These are phyloP conservation scores for Epichloe bromicola DNA, from an alignment of 2,329 filamentous ascomycete species.

Conservation along the genomic window DNA sequence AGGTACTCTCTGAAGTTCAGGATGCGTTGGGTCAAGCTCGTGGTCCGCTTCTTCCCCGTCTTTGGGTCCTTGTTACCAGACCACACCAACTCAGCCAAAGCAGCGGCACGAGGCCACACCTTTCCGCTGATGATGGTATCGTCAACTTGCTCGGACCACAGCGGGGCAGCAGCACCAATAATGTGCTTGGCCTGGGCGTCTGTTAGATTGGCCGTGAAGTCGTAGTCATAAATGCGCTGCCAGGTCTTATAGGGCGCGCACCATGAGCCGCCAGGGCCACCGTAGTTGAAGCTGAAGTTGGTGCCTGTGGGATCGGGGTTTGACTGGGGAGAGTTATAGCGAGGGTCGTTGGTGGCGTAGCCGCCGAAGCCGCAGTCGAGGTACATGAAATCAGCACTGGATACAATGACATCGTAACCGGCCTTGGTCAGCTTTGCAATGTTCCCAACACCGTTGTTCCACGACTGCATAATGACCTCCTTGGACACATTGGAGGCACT, in stretches of 20 bases:
- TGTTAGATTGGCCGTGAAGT: slow-evolving; percentile 38
- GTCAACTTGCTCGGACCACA: slow-evolving; percentile 43
- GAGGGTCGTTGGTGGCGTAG: slow-evolving; percentile 39
- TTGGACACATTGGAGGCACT: slow-evolving; percentile 34
- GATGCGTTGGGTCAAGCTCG: slow-evolving; percentile 33
- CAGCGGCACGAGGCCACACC: slow-evolving; percentile 44
- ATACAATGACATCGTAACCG: slow-evolving; percentile 44
- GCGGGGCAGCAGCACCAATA: slow-evolving; percentile 36
- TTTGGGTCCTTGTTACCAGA: slow-evolving; percentile 36
- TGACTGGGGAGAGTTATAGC: slow-evolving; percentile 36
- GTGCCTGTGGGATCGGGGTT: slow-evolving; percentile 30
- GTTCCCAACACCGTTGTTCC: slow-evolving; percentile 39
- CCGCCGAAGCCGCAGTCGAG: slow-evolving; percentile 43
- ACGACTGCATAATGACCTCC: slow-evolving; percentile 39
- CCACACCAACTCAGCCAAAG: slow-evolving; percentile 42
- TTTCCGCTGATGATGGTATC: slow-evolving; percentile 34
- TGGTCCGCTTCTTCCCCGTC: slow-evolving; percentile 29
- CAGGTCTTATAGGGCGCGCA: slow-evolving; percentile 46
- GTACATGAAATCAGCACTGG: slow-evolving; percentile 41
- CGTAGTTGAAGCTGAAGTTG: slow-evolving; percentile 39
- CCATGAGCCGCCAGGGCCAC: slow-evolving; percentile 41
- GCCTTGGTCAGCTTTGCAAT: slow-evolving; percentile 35
- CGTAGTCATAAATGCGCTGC: slow-evolving; percentile 47
- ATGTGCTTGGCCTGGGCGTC: slow-evolving; percentile 32
- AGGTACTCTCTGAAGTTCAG: slow-evolving; percentile 48